Percentiles rank a stretch among this genome's conserved stretches.
These are phyloP conservation scores for Chrysanthemum makinoi DNA, from an alignment of 129 eudicot genomes.

Conservation along the genomic window DNA sequence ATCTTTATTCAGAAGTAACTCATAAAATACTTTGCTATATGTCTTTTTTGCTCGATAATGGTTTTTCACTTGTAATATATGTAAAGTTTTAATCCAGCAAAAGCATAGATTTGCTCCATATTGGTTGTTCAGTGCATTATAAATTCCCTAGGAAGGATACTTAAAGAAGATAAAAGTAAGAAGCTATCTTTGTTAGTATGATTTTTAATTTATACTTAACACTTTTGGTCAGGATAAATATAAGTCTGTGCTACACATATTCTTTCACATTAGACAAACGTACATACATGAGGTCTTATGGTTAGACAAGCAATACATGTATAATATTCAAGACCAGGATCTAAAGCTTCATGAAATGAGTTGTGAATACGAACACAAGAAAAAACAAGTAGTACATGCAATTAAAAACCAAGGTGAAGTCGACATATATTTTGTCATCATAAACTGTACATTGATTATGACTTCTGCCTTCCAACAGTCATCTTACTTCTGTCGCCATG, in stretches of 20 bases:
- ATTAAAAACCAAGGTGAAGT: slow-evolving; percentile 17
- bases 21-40: too few species aligned
- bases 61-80: too few species aligned
- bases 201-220: too few species aligned
- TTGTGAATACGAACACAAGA: slow-evolving; percentile 12
- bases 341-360: slow-evolving; percentile 11
- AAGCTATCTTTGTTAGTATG: neutral
- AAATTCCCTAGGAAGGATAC: too few species aligned
- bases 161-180: neutral
- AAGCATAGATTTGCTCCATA: too few species aligned
- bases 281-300: neutral
- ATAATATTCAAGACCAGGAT: slow-evolving; percentile 3
- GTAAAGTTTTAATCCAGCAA: too few species aligned
- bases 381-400: slow-evolving; percentile 13
- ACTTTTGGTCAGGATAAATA: neutral
- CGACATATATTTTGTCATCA: slow-evolving; percentile 32
- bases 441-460: slow-evolving; percentile 37
- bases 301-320: slow-evolving; percentile 6
- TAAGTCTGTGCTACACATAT: neutral
- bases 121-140: too few species aligned
- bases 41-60: too few species aligned
- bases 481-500: slow-evolving; percentile 26
- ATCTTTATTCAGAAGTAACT: too few species aligned
- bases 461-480: slow-evolving; percentile 31
- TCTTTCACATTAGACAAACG: neutral